phyloP scores from a whole-genome alignment of 192 early-diverging fungal genomes.

The Backusella liffmaniae region DNA sequence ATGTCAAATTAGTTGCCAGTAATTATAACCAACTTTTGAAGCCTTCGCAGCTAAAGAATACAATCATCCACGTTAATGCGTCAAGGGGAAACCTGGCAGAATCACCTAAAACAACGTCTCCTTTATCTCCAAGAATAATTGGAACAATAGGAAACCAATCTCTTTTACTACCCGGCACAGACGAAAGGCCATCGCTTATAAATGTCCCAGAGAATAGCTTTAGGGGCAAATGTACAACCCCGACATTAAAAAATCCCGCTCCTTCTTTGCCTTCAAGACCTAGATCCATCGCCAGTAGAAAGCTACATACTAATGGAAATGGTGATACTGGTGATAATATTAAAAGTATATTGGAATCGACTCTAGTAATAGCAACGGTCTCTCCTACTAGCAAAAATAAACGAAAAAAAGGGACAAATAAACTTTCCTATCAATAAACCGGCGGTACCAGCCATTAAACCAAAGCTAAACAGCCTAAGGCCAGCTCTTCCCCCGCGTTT shows the following conservation, averaged over 20 bases:
- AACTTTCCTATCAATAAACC: background rate
- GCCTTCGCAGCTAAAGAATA: background rate
- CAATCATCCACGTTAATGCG: background rate
- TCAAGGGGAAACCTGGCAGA: background rate
- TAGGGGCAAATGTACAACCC: background rate
- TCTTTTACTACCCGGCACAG: background rate
- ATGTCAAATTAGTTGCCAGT: background rate
- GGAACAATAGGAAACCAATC: background rate
- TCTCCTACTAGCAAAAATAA: background rate
- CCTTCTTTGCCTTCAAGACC: slow-evolving; percentile 24
- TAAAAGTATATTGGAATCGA: background rate
- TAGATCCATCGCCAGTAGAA: slow-evolving; percentile 3
- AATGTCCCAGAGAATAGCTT: background rate
- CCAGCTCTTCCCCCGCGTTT: background rate
- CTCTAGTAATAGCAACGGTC: background rate
- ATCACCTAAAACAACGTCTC: background rate
- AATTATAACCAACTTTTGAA: background rate
- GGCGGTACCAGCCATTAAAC: background rate
- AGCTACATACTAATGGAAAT: background rate
- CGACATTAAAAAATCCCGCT: slow-evolving; percentile 4
- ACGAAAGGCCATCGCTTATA: background rate
- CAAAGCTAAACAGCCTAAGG: background rate
- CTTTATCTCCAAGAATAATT: background rate
- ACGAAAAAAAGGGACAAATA: background rate
- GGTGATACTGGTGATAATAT: background rate